phyloP scores from a whole-genome alignment of 2,329 filamentous ascomycete species.

The Coleophoma eucalyptorum region DNA sequence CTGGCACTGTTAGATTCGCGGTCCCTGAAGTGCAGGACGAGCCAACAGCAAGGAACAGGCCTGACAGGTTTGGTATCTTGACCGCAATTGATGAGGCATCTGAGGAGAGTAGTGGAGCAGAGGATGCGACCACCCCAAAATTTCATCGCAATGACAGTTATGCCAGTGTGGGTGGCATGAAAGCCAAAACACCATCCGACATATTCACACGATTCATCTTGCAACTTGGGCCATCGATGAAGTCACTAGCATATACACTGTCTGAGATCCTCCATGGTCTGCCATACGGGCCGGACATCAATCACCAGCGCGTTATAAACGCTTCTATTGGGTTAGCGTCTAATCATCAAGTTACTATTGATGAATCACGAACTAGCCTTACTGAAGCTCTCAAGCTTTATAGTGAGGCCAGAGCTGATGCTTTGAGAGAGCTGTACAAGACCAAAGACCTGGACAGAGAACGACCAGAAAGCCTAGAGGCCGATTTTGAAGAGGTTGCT shows the following conservation, averaged over 20 bases:
- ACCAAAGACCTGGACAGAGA: conserved; percentile 69
- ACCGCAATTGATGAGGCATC: conserved; percentile 61
- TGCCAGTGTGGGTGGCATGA: conserved; percentile 20
- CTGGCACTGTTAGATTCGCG: conserved; percentile 6
- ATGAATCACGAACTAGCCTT: conserved; percentile 75
- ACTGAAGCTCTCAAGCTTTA: conserved; percentile 78
- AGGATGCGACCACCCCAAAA: conserved; percentile 26
- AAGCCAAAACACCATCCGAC: conserved; percentile 64
- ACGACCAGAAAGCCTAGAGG: conserved; percentile 71
- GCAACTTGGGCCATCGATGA: conserved; percentile 89
- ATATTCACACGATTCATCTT: conserved; percentile 91
- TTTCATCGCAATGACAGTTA: conserved; percentile 11
- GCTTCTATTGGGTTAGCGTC: conserved; percentile 35
- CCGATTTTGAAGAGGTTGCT: conserved; percentile 94
- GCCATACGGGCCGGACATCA: conserved; percentile 60
- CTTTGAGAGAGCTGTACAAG: conserved; percentile 75
- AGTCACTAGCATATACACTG: conserved; percentile 88
- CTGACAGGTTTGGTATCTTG: conserved; percentile 43
- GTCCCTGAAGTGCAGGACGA: conserved; percentile 3
- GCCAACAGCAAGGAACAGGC: conserved; percentile 23
- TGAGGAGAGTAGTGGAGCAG: conserved; percentile 49
- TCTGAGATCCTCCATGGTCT: conserved; percentile 85
- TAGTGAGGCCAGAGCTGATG: conserved; percentile 68
- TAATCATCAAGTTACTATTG: conserved; percentile 66
- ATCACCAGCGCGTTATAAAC: too few relatives aligned